Evolutionary conservation across 202 grass and related monocot genomes (phyloP), one percentile per base, ranked within the genome.

Genomic region (Carex sylvatica): DNA sequence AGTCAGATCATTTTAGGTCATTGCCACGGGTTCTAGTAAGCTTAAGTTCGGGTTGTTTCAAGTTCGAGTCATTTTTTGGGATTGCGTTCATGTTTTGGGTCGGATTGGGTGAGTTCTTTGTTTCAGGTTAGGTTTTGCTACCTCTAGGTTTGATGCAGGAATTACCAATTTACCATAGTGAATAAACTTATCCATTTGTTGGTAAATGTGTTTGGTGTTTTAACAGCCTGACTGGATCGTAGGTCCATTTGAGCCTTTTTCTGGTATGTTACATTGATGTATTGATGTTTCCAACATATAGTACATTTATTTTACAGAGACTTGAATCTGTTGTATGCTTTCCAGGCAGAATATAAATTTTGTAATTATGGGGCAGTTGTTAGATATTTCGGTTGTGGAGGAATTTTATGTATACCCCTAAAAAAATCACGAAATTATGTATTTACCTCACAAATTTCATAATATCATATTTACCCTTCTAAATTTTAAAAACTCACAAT

Each of bases 81-180:
- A 65, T 65, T 12, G 0, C 12, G 1, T 16, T 65, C 26, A 65
- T 15, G 62, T 65, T 65, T 15, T 33, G 15, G 36, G 18, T 44
- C 8, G 2, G 18, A 70, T 44, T 31, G 6, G 64, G 30, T 36
- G 5, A 12, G 26, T 66, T 12, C 5, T 66, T 16, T 66, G 14
- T 35, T 66, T 6, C 28, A 0, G 30, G 16, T 35, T 36, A 35
- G 64, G 4, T 16, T 40, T 11, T 70, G 66, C 66, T 16, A 42
- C 6, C 18, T 44, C 30, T 71, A 5, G 46, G 22, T 74, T 30
- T 53, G 12, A 52, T 74, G 26, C 14, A 77, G 19, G 73, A 28
- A 36, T 77, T 77, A 77, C 52, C 24, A 58, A 77, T 77, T 77
- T 58, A 58, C 52, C 15, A 58, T 58, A 58, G 52, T 56, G 52